Evolutionary conservation across 2,329 filamentous ascomycete species (phyloP), one percentile per base, ranked within the genome.

Genomic region (Nectriaceae sp.): DNA sequence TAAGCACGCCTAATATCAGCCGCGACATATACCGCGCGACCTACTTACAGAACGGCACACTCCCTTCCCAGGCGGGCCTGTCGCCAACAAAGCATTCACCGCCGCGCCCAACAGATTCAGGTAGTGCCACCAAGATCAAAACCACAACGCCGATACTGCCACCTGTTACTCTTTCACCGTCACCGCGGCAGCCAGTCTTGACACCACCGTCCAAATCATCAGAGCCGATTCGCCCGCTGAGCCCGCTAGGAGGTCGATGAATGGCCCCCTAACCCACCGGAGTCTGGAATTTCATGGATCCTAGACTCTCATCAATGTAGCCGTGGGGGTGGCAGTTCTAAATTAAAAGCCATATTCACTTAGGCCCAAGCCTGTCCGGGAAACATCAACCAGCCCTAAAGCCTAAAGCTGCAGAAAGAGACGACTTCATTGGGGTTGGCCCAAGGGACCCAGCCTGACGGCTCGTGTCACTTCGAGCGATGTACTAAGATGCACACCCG

Each of bases 81-180:
- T 82, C 78, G 11, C 78, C 78, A 2, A 75, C 69, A 21, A 82
- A 82, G 58, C 74, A 77, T 44, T 79, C 77, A 15, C 75, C 77
- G 20, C 69, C 72, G 18, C 65, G 68, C n/a, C 59, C 62, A 56
- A 63, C 44, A 51, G 62, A 46, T 51, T 66, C 59, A 42, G 49
- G 50, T 29, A 60, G 56, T 42, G 53, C 63, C 50, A 49, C 55
- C 46, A 62, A 55, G n/a, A 63, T 62, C 44, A 65, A 63, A 4
- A 56, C 67, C 16, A 64, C 71, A 13, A 70, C 78, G 0, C 59
- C 60, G 40, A 74, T 85, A 20, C 68, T 87, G 3, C 84, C 83
- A 4, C 83, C 83, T 0, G 66, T 77, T 2, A 75, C 80, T 2
- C 63, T 88, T 40, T 78, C 81, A 10, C 84, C 84, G 0, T 81